Percentiles rank a stretch among this genome's conserved stretches.
Conservation (phyloP, 2,329 filamentous ascomycete genomes). For the Xylaria sp. region DNA sequence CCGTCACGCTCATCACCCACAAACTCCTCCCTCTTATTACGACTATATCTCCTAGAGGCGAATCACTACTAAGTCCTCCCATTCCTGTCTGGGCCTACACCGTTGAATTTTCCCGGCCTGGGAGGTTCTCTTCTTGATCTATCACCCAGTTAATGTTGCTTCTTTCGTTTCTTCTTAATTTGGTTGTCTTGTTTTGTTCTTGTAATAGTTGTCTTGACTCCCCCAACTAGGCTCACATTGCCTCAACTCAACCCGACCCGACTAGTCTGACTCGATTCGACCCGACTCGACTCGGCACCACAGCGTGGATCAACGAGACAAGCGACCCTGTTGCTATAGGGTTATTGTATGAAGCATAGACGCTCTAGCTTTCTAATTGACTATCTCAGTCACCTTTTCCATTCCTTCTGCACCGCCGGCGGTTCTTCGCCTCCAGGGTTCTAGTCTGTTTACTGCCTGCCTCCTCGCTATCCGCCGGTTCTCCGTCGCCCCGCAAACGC, state of each 20-base stretch:
- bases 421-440: slow-evolving; percentile 40
- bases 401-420: slow-evolving; percentile 39
- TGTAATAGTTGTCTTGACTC: slow-evolving; percentile 24
- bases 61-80: slow-evolving; percentile 1
- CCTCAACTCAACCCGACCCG: slow-evolving; percentile 20
- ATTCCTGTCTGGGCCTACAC: slow-evolving; percentile 4
- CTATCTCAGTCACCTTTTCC: slow-evolving; percentile 24
- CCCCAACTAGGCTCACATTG: slow-evolving; percentile 19
- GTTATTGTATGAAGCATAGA: slow-evolving; percentile 21
- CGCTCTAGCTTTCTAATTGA: slow-evolving; percentile 38
- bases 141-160: slow-evolving; percentile 20
- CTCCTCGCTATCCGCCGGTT: slow-evolving; percentile 29
- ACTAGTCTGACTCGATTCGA: slow-evolving; percentile 15
- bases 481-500: slow-evolving; percentile 35
- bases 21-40: slow-evolving; percentile 14
- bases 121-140: slow-evolving; percentile 15
- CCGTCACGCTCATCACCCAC: slow-evolving; percentile 25
- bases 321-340: slow-evolving; percentile 21
- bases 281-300: slow-evolving; percentile 11
- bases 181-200: slow-evolving; percentile 26
- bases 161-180: slow-evolving; percentile 20
- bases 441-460: slow-evolving; percentile 25
- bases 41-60: slow-evolving; percentile 28
- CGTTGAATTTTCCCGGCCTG: slow-evolving; percentile 11
- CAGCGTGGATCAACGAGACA: slow-evolving; percentile 9